phyloP scores from a whole-genome alignment of 805 yeast genomes.

The Metschnikowia kofuensis region DNA sequence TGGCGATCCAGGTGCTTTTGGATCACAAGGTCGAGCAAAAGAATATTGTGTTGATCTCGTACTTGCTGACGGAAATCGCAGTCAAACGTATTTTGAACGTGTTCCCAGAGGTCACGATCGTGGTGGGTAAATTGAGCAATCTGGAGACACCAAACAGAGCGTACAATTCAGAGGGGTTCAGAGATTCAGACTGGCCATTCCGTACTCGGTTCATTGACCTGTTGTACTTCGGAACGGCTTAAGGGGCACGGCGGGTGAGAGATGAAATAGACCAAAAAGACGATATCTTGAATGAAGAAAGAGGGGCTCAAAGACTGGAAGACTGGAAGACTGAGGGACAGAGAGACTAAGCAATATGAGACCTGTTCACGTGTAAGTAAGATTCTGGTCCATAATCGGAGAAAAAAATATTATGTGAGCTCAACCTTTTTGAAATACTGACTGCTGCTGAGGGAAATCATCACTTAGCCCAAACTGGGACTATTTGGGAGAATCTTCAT shows the following conservation, averaged over 20 bases:
- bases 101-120: slow-evolving; percentile 65
- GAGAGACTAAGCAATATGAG: too few relatives aligned
- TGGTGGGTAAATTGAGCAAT: slow-evolving; percentile 63
- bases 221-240: slow-evolving; percentile 69
- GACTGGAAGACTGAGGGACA: too few relatives aligned
- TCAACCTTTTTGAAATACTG: too few relatives aligned
- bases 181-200: slow-evolving; percentile 57
- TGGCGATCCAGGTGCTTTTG: slow-evolving; percentile 85
- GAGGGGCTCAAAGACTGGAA: too few relatives aligned
- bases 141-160: slow-evolving; percentile 22
- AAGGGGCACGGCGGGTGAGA: not conserved
- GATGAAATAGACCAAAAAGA: not conserved
- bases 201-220: slow-evolving; percentile 69
- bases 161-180: slow-evolving; percentile 38
- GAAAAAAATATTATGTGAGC: too few relatives aligned
- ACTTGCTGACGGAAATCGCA: slow-evolving; percentile 77
- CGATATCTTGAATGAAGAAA: not conserved
- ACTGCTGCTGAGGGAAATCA: too few relatives aligned
- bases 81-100: slow-evolving; percentile 69
- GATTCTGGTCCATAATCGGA: too few relatives aligned
- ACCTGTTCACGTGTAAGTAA: too few relatives aligned
- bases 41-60: slow-evolving; percentile 66
- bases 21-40: slow-evolving; percentile 70
- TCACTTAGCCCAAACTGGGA: too few relatives aligned
- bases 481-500: too few relatives aligned